Base-by-base conservation (phyloP, 345 rosid species). In the Citropsis articulata region DNA sequence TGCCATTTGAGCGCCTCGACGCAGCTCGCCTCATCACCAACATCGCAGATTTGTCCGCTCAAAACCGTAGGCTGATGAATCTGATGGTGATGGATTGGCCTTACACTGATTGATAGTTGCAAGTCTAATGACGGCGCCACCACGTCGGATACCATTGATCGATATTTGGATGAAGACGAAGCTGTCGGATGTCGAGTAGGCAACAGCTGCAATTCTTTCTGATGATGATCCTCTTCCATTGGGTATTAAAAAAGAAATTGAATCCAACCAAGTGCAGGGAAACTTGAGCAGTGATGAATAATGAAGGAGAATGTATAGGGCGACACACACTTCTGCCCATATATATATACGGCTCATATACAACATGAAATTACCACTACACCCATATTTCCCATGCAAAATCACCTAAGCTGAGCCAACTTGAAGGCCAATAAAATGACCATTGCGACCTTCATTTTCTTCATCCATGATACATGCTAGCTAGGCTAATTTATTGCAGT, bases 1-100 rank as follows among this genome's bases (percentile, higher is more conserved):
- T 94, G 93, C 99, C 97, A 94, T 80, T 92, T 96, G 84, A 96
- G 14, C 7, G 93, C 88, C 80, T 90, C 92, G 2, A 92, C 86
- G 65, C 86, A 82, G 16, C 88, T 73, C 0, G 79, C 19, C 5
- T 80, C 88, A 13, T 48, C 86, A 7, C 75, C 78, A 16, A 75
- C 81, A 8, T 80, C 86, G 33, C 82, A 85, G 30, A 80, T 77
- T 66, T 87, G 60, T 0, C 85, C 80, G 4, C 83, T 56, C 18
- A 81, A 64, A 36, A 66, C 81, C 83, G 19, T 80, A 62, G 75
- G 73, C 79, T 1, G 86, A 25, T 1, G 78, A 76, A 53, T 53
- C 22, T 81, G 77, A 74, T 83, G 27, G 22, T 35, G 62, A n/a
- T 21, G 84, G 77, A 90, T 84, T 18, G 97, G 89, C 81, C 85